Percentiles rank a stretch among this genome's conserved stretches.
Evolutionary conservation across 805 yeast genomes (phyloP).

Genomic region (Kuraishia hungarica): DNA sequence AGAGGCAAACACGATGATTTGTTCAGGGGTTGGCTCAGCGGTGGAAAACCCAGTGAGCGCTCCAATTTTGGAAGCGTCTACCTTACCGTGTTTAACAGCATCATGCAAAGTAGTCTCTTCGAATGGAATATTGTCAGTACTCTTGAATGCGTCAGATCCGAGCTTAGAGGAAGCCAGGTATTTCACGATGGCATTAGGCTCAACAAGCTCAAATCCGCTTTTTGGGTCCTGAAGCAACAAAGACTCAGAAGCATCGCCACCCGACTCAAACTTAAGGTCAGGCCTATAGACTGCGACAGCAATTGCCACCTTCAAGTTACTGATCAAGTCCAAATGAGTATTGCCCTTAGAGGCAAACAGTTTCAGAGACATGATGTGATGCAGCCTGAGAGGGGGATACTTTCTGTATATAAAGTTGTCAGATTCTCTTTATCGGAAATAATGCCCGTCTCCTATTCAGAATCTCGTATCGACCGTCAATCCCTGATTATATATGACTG

Average conservation of each 20-base stretch:
- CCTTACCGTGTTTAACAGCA: slow-evolving; percentile 26
- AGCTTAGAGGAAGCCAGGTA: slow-evolving; percentile 32
- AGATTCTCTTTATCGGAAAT: slow-evolving; percentile 5
- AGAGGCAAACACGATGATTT: slow-evolving; percentile 51
- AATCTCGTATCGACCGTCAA: not conserved
- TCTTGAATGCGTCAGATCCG: slow-evolving; percentile 20
- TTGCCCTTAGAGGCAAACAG: slow-evolving; percentile 22
- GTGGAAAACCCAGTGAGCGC: slow-evolving; percentile 9
- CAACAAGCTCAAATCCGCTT: slow-evolving; percentile 41
- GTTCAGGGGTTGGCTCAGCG: slow-evolving; percentile 34
- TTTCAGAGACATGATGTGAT: slow-evolving; percentile 17
- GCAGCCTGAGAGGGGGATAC: too few relatives aligned
- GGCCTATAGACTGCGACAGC: slow-evolving; percentile 28
- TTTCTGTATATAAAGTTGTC: slow-evolving; percentile 1
- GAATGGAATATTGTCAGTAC: slow-evolving; percentile 22
- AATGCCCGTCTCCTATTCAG: not conserved
- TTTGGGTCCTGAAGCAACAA: slow-evolving; percentile 22
- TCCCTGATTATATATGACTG: too few relatives aligned
- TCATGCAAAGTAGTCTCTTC: slow-evolving; percentile 38
- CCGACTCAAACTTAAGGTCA: slow-evolving; percentile 15
- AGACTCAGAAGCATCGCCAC: slow-evolving; percentile 13
- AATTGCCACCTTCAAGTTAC: slow-evolving; percentile 34
- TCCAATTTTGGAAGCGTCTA: slow-evolving; percentile 11
- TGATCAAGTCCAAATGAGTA: slow-evolving; percentile 21
- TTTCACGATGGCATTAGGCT: slow-evolving; percentile 64